Base-by-base conservation (phyloP, 106 monocot genomes). In the Ottelia alismoides region DNA sequence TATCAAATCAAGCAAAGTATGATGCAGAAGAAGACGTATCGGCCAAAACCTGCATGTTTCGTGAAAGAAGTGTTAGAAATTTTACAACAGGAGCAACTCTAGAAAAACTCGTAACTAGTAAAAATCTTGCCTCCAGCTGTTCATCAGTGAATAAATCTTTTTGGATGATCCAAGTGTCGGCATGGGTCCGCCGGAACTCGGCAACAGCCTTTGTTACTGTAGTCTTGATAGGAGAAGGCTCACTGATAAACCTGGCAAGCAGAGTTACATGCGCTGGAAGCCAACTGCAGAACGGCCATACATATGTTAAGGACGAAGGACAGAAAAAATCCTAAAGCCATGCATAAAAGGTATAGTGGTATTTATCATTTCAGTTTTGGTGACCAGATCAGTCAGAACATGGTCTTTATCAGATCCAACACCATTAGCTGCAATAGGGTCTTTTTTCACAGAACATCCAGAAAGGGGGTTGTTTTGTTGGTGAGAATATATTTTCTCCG, bases 151-250 rank as follows among this genome's bases (percentile, higher is more conserved):
- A 98, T 2, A 68, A 72, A 61, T 82, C 77, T 68, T 98, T 98
- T 20, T 98, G 98, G 47, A 98, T 79, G 47, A 64, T 75, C 98
- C 98, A 98, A n/a, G 88, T 90, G 55, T 98, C 98, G 2, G 98
- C 98, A 70, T 98, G 98, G 21, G 98, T 98, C 31, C 98, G 73
- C 3, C 85, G 68, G 67, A 98, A 98, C 52, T 98, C 98, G 25
- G 98, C 98, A 52, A 98, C 82, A 16, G 98, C 82, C 70, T 98
- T 98, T 22, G 79, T 98, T 22, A 90, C 98, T 0, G 98, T 83
- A 6, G 85, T 82, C 79, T 61, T 82, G 24, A 90, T 63, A 1
- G 98, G 98, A 14, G 85, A 90, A 30, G 90, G 90, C 52, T 98
- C 85, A 19, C 65, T 63, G 30, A 90, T 74, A 65, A 98, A 98